Percentiles rank a stretch among this genome's conserved stretches.
These are phyloP conservation scores for Pleurotus pulmonarius DNA, from an alignment of 768 basidiomycete genomes.

Conservation along the genomic window DNA sequence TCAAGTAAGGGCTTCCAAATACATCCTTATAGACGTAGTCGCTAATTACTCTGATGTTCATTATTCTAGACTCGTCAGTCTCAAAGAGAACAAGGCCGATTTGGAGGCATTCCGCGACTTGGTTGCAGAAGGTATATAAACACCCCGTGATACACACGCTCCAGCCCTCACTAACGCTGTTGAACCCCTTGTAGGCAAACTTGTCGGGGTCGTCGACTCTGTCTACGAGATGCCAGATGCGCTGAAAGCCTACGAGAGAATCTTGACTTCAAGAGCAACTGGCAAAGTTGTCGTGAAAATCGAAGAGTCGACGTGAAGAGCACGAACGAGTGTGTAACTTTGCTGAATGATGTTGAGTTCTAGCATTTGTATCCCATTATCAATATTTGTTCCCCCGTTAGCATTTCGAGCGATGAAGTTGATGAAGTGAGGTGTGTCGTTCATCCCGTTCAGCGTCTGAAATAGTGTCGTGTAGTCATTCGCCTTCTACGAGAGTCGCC, in stretches of 20 bases:
- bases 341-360: too few relatives aligned
- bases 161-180: background rate
- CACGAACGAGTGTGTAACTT: too few relatives aligned
- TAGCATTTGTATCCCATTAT: too few relatives aligned
- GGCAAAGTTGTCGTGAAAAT: constrained; percentile 68
- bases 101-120: constrained; percentile 31
- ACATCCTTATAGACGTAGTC: background rate
- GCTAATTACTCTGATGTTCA: background rate
- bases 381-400: too few relatives aligned
- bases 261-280: constrained; percentile 50
- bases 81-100: constrained; percentile 28
- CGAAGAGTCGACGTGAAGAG: constrained; percentile 5
- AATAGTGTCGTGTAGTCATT: too few relatives aligned
- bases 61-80: constrained; percentile 25
- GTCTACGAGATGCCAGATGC: constrained; percentile 53
- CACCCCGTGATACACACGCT: constrained; percentile 28
- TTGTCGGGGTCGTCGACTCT: constrained; percentile 58
- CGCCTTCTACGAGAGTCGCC: too few relatives aligned
- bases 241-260: constrained; percentile 56
- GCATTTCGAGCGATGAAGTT: too few relatives aligned
- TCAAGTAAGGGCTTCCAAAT: constrained; percentile 31
- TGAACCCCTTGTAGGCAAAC: background rate
- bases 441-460: too few relatives aligned
- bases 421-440: too few relatives aligned
- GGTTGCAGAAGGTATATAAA: constrained; percentile 37